Base-by-base conservation (phyloP, 805 yeast species). In the Teunomyces pallodes region DNA sequence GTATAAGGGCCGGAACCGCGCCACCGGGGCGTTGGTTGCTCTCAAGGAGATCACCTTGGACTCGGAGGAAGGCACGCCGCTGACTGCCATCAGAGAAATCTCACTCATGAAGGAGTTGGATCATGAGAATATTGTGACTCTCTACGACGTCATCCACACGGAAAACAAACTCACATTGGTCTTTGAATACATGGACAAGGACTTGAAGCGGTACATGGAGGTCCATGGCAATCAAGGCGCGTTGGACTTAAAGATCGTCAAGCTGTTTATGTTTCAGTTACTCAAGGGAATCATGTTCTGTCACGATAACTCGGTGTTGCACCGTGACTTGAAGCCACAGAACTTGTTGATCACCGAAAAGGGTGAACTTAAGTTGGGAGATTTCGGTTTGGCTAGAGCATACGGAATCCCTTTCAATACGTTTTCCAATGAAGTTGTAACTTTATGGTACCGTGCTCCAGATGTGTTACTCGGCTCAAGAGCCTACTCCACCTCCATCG, bases 391-490 rank as follows among this genome's bases (percentile, higher is more conserved):
- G 49, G 98, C 98, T 0, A 77, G 99, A 54, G 99, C 99, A 4
- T 94, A 89, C 70, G 99, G 99, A 13, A 95, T 94, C 46, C 99
- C 99, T 2, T 92, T 94, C 53, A 90, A 95, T 70, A 94, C 99
- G 0, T 94, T 91, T 62, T 89, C 97, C 16, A 94, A 92, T 67
- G 99, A 94, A 66, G 98, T 94, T 46, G 99, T 94, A 40, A 94
- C 99, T 0, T 74, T 94, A 54, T 94, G 99, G 99, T 92, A 92
- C 69, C 81, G 99, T 54, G 97, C 98, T 0, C 99, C 99, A 0
- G 99, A 92, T 64, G 98, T 94, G 28, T 74, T 94, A 45, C 77
- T 94, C 61, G 99, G 99, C 2, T 90, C 96, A 2, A 82, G 97
- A 58, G 92, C 95, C 48, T 94, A 94, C 69, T 87, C 96, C 41